phyloP scores from a whole-genome alignment of 2,329 filamentous ascomycete species.

The Xylariomycetidae sp. region DNA sequence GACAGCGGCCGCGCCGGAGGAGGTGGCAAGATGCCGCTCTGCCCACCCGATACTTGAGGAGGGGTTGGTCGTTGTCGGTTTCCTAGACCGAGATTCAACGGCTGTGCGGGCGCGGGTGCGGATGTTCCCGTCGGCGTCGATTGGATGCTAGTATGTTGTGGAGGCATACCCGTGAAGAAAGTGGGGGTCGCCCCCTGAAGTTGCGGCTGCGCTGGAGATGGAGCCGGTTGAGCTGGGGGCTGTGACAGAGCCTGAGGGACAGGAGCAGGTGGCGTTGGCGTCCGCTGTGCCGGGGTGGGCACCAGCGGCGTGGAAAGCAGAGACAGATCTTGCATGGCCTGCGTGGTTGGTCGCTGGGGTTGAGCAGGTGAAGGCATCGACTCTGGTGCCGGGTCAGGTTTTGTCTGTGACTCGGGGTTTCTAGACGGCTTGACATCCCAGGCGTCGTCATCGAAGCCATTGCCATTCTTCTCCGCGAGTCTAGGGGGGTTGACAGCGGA shows the following conservation, averaged over 20 bases:
- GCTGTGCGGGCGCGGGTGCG: constrained; percentile 37
- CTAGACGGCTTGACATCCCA: constrained; percentile 91
- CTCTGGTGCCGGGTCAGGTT: constrained; percentile 57
- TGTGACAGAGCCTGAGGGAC: constrained; percentile 29
- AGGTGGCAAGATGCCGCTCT: constrained; percentile 65
- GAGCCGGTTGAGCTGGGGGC: constrained; percentile 27
- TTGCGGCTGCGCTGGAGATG: constrained; percentile 34
- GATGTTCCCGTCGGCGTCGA: constrained; percentile 29
- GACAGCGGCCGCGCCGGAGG: constrained; percentile 78
- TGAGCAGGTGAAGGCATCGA: constrained; percentile 32
- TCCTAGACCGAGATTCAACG: constrained; percentile 39
- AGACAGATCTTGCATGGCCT: constrained; percentile 50
- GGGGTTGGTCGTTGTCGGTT: constrained; percentile 66
- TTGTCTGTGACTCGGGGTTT: constrained; percentile 39
- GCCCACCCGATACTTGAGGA: constrained; percentile 57
- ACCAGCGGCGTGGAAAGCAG: constrained; percentile 49
- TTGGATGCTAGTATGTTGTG: constrained; percentile 43
- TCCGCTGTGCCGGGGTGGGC: constrained; percentile 39
- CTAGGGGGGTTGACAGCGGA: constrained; percentile 17
- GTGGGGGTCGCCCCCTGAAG: constrained; percentile 52
- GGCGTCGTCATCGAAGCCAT: constrained; percentile 85
- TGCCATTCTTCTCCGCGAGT: constrained; percentile 23
- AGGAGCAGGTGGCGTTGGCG: constrained; percentile 24
- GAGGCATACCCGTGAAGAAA: constrained; percentile 49
- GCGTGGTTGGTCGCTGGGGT: constrained; percentile 25